Conservation (phyloP, 495 filamentous ascomycete species). For the Chaetomium cochliodes region DNA sequence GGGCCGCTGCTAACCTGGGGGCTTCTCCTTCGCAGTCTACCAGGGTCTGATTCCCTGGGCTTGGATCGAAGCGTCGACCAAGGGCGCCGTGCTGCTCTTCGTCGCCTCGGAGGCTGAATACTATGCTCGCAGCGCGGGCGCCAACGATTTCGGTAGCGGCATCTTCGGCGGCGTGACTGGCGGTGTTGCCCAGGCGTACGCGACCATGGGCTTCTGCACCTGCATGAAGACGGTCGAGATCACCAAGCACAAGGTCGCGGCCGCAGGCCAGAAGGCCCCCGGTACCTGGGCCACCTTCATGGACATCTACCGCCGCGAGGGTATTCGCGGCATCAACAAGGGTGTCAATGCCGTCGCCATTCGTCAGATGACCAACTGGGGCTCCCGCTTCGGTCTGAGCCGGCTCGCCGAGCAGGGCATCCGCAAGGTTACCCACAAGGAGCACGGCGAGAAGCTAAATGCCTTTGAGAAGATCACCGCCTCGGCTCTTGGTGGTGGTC, state of each 20-base stretch:
- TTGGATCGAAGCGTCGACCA: constrained; percentile 99
- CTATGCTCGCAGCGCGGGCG: constrained; percentile 77
- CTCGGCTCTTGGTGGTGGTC: constrained; percentile 82
- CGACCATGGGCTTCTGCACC: constrained; percentile 99
- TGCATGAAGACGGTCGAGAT: constrained; percentile 99
- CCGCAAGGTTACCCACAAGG: constrained; percentile 76
- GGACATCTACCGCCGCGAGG: constrained; percentile 93
- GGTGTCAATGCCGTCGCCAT: constrained; percentile 98
- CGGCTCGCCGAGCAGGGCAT: constrained; percentile 88
- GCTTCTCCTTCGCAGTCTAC: constrained; percentile 65
- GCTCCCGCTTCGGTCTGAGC: constrained; percentile 88
- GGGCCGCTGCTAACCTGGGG: constrained; percentile 7
- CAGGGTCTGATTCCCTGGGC: constrained; percentile 99
- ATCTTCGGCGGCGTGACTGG: constrained; percentile 90
- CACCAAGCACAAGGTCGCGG: constrained; percentile 93
- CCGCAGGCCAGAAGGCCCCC: constrained; percentile 74
- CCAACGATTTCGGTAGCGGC: constrained; percentile 79
- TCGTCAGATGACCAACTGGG: constrained; percentile 99
- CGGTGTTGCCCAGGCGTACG: constrained; percentile 96
- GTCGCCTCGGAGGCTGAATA: constrained; percentile 98
- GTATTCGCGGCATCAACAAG: constrained; percentile 93
- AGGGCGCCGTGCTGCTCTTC: constrained; percentile 98
- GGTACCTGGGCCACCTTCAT: constrained; percentile 93
- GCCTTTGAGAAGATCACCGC: constrained; percentile 87
- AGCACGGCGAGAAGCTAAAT: constrained; percentile 69